Percentiles rank a stretch among this genome's conserved stretches.
Conservation (phyloP, 2,329 filamentous ascomycete species). For the Aurifilum marmelostoma region DNA sequence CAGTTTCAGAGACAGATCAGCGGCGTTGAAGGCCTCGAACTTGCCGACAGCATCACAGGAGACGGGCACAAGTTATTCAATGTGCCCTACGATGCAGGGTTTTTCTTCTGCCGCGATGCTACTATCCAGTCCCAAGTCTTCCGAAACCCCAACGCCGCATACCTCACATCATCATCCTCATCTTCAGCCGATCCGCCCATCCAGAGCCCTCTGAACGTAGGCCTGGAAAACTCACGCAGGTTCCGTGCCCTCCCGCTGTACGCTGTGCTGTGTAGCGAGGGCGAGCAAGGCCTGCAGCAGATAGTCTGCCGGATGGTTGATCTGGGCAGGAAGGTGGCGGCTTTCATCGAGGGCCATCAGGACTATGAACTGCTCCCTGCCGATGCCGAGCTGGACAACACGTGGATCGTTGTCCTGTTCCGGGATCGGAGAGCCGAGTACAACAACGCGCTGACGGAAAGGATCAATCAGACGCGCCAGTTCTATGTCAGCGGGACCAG, state of each 20-base stretch:
- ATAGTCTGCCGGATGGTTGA: constrained; percentile 75
- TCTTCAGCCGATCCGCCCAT: constrained; percentile 49
- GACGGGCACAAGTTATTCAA: constrained; percentile 94
- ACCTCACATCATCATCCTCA: constrained; percentile 56
- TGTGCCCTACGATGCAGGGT: constrained; percentile 91
- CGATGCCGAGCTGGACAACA: constrained; percentile 48
- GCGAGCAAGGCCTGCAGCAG: constrained; percentile 66
- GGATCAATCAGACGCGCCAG: constrained; percentile 72
- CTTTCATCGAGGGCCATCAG: constrained; percentile 62
- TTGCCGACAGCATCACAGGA: constrained; percentile 84
- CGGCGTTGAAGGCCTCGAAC: constrained; percentile 65
- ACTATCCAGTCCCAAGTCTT: constrained; percentile 67
- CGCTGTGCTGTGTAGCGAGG: constrained; percentile 75
- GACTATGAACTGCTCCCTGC: constrained; percentile 69
- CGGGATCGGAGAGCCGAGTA: constrained; percentile 66
- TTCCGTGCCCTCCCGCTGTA: constrained; percentile 93
- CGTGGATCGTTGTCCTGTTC: constrained; percentile 75
- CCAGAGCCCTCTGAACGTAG: constrained; percentile 83
- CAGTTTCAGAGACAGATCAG: not conserved
- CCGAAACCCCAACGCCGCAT: constrained; percentile 83
- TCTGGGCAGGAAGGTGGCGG: constrained; percentile 70
- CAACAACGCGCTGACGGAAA: constrained; percentile 68
- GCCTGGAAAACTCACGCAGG: constrained; percentile 87
- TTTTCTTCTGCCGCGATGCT: constrained; percentile 77
- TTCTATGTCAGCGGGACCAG: constrained; percentile 83